A percentile compares a stretch with the other conserved stretches of the same genome.
Conservation (phyloP, 768 basidiomycete genomes). For the Lentinus tigrinus region DNA sequence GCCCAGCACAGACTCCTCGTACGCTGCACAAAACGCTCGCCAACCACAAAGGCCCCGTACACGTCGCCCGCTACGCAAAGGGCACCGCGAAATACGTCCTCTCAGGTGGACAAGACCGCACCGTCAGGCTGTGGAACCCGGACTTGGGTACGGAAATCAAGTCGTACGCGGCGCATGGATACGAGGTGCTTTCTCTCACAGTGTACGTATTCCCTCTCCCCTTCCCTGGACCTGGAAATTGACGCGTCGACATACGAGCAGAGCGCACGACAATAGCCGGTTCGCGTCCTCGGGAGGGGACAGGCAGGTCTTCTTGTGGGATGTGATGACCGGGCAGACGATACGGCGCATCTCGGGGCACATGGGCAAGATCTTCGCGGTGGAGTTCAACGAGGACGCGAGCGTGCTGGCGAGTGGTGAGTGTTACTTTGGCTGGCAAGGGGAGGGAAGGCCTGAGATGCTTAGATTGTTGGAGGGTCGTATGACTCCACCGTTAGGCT, state of each 20-base stretch:
- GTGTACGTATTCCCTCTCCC: slow-evolving; percentile 56
- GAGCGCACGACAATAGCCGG: slow-evolving; percentile 89
- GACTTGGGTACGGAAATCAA: slow-evolving; percentile 86
- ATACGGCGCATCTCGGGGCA: slow-evolving; percentile 85
- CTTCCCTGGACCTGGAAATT: neutral
- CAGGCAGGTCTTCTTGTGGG: slow-evolving; percentile 92
- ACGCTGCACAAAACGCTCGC: slow-evolving; percentile 61
- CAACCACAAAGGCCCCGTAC: slow-evolving; percentile 80
- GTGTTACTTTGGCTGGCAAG: slow-evolving; percentile 16
- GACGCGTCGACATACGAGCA: slow-evolving; percentile 27
- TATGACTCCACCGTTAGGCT: slow-evolving; percentile 89
- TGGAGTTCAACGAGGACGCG: slow-evolving; percentile 88
- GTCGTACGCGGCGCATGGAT: slow-evolving; percentile 86
- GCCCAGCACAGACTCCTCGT: slow-evolving; percentile 51
- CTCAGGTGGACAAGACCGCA: slow-evolving; percentile 91
- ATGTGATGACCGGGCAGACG: slow-evolving; percentile 85
- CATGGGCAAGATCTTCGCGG: slow-evolving; percentile 84
- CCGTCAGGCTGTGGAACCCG: slow-evolving; percentile 90
- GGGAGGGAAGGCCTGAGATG: slow-evolving; percentile 9
- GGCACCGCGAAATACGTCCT: slow-evolving; percentile 86
- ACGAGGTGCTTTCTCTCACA: slow-evolving; percentile 88
- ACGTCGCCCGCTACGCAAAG: slow-evolving; percentile 89
- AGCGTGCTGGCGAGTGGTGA: slow-evolving; percentile 85
- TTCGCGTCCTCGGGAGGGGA: slow-evolving; percentile 96
- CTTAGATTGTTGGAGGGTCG: slow-evolving; percentile 54